A percentile compares a stretch with the other conserved stretches of the same genome.
Conservation (phyloP, 768 basidiomycete genomes). For the Amanita exitialis region DNA sequence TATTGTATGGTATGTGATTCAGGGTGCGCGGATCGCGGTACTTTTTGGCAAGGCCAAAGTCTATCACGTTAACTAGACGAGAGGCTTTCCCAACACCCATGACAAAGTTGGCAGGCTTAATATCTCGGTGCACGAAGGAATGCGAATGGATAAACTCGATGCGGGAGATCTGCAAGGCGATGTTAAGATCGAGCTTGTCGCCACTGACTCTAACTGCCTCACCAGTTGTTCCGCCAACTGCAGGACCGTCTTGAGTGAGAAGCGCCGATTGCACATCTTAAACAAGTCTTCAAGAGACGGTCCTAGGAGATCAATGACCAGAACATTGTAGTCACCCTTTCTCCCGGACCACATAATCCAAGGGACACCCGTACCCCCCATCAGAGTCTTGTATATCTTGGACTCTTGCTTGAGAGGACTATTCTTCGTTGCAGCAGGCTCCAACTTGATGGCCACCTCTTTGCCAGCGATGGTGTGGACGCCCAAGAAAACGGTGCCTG, state of each 20-base stretch:
- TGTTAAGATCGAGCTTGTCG: not conserved
- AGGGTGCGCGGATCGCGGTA: slow-evolving; percentile 58
- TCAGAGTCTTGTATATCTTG: slow-evolving; percentile 86
- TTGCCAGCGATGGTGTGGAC: slow-evolving; percentile 77
- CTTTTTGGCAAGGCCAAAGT: slow-evolving; percentile 79
- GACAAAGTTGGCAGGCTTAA: slow-evolving; percentile 98
- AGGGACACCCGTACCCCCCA: slow-evolving; percentile 82
- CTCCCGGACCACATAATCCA: slow-evolving; percentile 90
- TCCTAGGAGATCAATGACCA: slow-evolving; percentile 95
- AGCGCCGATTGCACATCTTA: slow-evolving; percentile 84
- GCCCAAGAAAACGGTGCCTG: slow-evolving; percentile 70
- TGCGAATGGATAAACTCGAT: slow-evolving; percentile 96
- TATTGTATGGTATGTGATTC: slow-evolving; percentile 62
- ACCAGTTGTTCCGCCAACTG: slow-evolving; percentile 93
- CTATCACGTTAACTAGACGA: slow-evolving; percentile 83
- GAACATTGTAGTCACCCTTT: slow-evolving; percentile 92
- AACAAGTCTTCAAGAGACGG: slow-evolving; percentile 83
- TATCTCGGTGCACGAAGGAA: slow-evolving; percentile 91
- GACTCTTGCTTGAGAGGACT: slow-evolving; percentile 82
- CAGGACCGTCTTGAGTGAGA: slow-evolving; percentile 90
- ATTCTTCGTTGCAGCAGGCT: slow-evolving; percentile 46
- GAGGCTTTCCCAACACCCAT: slow-evolving; percentile 64
- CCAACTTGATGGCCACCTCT: slow-evolving; percentile 77
- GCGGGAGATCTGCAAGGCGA: slow-evolving; percentile 67
- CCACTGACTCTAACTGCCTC: slow-evolving; percentile 19